Evolutionary conservation across 768 basidiomycete species (phyloP).

Genomic region (Boletellus ananas): DNA sequence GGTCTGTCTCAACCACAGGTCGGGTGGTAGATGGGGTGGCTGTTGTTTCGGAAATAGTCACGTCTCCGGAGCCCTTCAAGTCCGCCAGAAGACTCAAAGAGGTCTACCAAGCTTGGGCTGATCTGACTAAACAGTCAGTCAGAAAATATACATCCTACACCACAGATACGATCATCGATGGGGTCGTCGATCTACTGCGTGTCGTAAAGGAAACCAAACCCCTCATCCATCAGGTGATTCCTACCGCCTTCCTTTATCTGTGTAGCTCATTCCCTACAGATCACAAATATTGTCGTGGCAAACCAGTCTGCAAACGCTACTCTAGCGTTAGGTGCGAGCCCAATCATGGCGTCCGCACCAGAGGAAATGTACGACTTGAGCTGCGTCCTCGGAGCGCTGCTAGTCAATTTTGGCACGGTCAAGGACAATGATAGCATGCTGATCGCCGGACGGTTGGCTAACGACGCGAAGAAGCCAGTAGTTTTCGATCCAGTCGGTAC

Average conservation of each 20-base stretch:
- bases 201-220: conserved; percentile 54
- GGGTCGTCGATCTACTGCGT: conserved; percentile 47
- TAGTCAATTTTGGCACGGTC: conserved; percentile 88
- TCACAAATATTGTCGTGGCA: conserved; percentile 85
- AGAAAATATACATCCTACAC: conserved; percentile 17
- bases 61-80: conserved; percentile 50
- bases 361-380: conserved; percentile 81
- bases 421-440: conserved; percentile 70
- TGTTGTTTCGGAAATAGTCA: conserved; percentile 82
- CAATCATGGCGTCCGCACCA: conserved; percentile 88
- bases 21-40: conserved; percentile 77
- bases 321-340: conserved; percentile 81
- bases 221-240: conserved; percentile 74
- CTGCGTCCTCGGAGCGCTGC: conserved; percentile 58
- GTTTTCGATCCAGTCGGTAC: conserved; percentile 92
- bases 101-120: conserved; percentile 35
- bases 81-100: conserved; percentile 46
- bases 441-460: conserved; percentile 67
- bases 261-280: conserved; percentile 41
- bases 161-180: conserved; percentile 36
- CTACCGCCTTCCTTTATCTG: not conserved
- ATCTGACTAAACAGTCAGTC: not conserved
- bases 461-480: conserved; percentile 65
- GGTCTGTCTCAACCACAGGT: conserved; percentile 54
- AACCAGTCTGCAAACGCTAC: conserved; percentile 91